Evolutionary conservation across 2,329 filamentous ascomycete species (phyloP).

Genomic region (Aciculosporium take): DNA sequence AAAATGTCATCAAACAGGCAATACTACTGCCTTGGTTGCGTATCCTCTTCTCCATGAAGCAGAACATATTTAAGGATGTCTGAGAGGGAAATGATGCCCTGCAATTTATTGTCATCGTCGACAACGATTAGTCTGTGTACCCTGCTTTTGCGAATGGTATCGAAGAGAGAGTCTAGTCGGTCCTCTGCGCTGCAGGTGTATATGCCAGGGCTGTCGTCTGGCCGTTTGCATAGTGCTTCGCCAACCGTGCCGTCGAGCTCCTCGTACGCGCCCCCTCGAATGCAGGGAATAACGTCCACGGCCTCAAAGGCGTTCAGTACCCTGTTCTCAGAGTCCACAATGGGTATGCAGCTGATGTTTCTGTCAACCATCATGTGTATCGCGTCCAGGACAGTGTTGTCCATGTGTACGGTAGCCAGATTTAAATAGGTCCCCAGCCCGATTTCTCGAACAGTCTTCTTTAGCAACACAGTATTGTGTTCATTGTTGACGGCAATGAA

Average conservation of each 20-base stretch:
- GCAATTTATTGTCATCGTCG: slow-evolving; percentile 74
- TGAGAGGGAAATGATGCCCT: slow-evolving; percentile 82
- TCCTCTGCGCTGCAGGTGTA: slow-evolving; percentile 91
- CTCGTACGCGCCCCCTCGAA: slow-evolving; percentile 87
- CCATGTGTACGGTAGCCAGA: slow-evolving; percentile 74
- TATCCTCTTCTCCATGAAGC: slow-evolving; percentile 57
- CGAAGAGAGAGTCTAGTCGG: slow-evolving; percentile 87
- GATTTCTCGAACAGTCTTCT: slow-evolving; percentile 75
- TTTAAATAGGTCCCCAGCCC: slow-evolving; percentile 72
- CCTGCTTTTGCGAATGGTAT: slow-evolving; percentile 86
- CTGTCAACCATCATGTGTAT: slow-evolving; percentile 85
- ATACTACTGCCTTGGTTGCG: slow-evolving; percentile 1
- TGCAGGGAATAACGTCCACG: slow-evolving; percentile 90
- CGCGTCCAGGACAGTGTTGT: slow-evolving; percentile 81
- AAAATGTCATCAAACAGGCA: not conserved
- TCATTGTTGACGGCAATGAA: slow-evolving; percentile 91
- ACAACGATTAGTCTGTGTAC: slow-evolving; percentile 90
- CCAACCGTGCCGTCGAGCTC: slow-evolving; percentile 77
- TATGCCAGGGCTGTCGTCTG: slow-evolving; percentile 87
- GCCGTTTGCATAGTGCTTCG: slow-evolving; percentile 73
- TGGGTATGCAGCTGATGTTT: slow-evolving; percentile 90
- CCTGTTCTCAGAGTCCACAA: slow-evolving; percentile 62
- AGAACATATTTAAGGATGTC: slow-evolving; percentile 95
- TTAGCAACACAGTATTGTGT: slow-evolving; percentile 73
- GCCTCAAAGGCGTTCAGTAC: slow-evolving; percentile 96